Conservation (phyloP, 768 basidiomycete species). For the Tylopilus rubrobrunneus region DNA sequence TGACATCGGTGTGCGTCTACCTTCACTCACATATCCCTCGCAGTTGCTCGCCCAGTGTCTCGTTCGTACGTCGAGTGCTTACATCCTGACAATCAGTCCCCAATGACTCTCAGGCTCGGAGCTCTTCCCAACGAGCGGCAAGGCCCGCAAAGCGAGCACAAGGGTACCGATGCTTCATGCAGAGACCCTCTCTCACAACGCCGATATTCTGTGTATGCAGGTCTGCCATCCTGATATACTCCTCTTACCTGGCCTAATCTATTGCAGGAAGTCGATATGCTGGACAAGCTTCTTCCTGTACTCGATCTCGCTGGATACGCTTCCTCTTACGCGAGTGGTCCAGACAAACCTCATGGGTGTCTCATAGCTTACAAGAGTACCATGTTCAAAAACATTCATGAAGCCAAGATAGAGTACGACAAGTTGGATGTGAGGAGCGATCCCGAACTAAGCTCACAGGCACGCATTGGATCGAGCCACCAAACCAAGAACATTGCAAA, state of each 20-base stretch:
- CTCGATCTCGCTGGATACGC: constrained; percentile 64
- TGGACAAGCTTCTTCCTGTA: constrained; percentile 66
- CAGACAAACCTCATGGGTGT: constrained; percentile 79
- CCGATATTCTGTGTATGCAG: constrained; percentile 86
- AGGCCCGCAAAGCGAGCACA: constrained; percentile 73
- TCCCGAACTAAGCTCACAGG: constrained; percentile 27
- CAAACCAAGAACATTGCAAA: constrained; percentile 78
- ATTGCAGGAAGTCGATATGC: constrained; percentile 79
- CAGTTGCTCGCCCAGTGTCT: constrained; percentile 77
- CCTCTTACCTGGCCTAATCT: background rate
- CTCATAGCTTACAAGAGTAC: constrained; percentile 68
- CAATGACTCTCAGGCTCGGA: constrained; percentile 54
- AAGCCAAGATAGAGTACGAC: constrained; percentile 66
- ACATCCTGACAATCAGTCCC: background rate
- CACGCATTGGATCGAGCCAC: constrained; percentile 56
- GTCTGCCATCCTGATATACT: constrained; percentile 35
- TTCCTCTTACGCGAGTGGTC: constrained; percentile 64
- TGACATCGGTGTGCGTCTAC: background rate
- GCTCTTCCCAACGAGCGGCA: constrained; percentile 73
- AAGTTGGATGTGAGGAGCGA: constrained; percentile 47
- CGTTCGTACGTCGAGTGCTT: constrained; percentile 55
- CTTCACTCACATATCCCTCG: constrained; percentile 3
- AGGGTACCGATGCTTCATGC: constrained; percentile 71
- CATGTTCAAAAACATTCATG: constrained; percentile 43
- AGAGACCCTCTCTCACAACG: constrained; percentile 69